A percentile compares a stretch with the other conserved stretches of the same genome.
Conservation (phyloP, 108 stramenopile species). For the Pelagomonas calceolata region DNA sequence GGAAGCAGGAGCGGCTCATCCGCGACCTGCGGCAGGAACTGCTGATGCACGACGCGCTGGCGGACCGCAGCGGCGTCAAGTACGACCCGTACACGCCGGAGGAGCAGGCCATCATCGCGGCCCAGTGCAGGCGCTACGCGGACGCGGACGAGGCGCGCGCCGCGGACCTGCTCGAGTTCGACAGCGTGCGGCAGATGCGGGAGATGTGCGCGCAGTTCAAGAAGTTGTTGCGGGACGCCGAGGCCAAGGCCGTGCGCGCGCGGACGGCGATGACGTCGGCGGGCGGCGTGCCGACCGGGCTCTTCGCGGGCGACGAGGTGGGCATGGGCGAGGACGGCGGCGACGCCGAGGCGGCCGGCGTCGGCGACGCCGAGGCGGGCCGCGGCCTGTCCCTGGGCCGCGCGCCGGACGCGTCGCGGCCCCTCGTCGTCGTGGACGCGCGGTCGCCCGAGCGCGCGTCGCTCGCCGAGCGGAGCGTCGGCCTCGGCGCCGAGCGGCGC, state of each 20-base stretch:
- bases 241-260: slow-evolving; percentile 12
- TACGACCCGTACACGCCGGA: slow-evolving; percentile 54
- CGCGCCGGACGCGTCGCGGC: slow-evolving; percentile 11
- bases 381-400: slow-evolving; percentile 18
- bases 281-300: neutral
- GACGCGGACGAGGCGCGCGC: slow-evolving; percentile 23
- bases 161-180: slow-evolving; percentile 16
- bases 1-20: slow-evolving; percentile 35
- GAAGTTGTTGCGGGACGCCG: slow-evolving; percentile 20
- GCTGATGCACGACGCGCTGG: slow-evolving; percentile 54
- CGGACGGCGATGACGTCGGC: neutral
- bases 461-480: too few relatives aligned
- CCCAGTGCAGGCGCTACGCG: slow-evolving; percentile 3
- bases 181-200: slow-evolving; percentile 44
- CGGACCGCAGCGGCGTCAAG: slow-evolving; percentile 32
- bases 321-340: neutral
- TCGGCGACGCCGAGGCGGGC: slow-evolving; percentile 14
- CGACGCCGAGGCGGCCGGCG: slow-evolving; percentile 3
- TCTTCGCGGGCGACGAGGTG: slow-evolving; percentile 2
- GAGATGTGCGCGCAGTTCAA: slow-evolving; percentile 50
- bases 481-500: too few relatives aligned
- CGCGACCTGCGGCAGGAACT: slow-evolving; percentile 50
- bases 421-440: neutral
- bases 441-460: too few relatives aligned
- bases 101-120: slow-evolving; percentile 25